Conservation (phyloP, 148 eudicot species). For the Simmondsia chinensis region DNA sequence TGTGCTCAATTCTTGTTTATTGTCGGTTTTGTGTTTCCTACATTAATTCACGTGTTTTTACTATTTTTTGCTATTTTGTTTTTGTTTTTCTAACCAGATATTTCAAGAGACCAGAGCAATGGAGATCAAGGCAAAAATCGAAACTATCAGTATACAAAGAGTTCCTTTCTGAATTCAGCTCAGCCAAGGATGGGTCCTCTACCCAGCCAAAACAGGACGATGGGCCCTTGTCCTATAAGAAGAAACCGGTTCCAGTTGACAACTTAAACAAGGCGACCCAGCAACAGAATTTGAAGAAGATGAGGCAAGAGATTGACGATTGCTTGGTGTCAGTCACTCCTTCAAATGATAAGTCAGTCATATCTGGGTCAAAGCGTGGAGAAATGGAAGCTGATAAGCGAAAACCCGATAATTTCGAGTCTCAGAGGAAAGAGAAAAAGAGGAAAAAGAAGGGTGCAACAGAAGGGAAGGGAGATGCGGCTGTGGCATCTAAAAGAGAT, state of each 20-base stretch:
- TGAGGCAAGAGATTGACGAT: constrained; percentile 75
- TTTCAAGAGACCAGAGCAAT: constrained; percentile 70
- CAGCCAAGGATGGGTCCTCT: constrained; percentile 21
- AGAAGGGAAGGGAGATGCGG: constrained; percentile 3
- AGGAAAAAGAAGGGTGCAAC: constrained; percentile 13
- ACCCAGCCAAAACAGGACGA: too few species aligned
- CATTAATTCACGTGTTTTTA: too few species aligned
- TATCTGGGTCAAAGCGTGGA: too few species aligned
- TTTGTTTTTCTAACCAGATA: constrained; percentile 30
- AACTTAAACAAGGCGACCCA: constrained; percentile 27
- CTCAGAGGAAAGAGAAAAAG: constrained; percentile 27
- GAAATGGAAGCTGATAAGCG: too few species aligned
- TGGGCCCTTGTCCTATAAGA: too few species aligned
- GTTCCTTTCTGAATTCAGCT: constrained; percentile 46
- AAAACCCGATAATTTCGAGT: too few species aligned
- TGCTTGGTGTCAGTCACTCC: constrained; percentile 26
- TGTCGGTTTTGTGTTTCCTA: too few species aligned
- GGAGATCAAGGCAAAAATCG: constrained; percentile 72
- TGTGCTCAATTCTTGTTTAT: too few species aligned
- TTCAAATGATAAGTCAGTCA: too few species aligned
- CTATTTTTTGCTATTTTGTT: background rate
- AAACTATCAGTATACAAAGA: constrained; percentile 65
- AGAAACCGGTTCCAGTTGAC: constrained; percentile 31
- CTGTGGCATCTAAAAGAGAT: too few species aligned
- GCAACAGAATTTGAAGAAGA: constrained; percentile 43